Evolutionary conservation across 108 stramenopile species (phyloP), one percentile per base, ranked within the genome.

Genomic region (Nitzschia sp.): DNA sequence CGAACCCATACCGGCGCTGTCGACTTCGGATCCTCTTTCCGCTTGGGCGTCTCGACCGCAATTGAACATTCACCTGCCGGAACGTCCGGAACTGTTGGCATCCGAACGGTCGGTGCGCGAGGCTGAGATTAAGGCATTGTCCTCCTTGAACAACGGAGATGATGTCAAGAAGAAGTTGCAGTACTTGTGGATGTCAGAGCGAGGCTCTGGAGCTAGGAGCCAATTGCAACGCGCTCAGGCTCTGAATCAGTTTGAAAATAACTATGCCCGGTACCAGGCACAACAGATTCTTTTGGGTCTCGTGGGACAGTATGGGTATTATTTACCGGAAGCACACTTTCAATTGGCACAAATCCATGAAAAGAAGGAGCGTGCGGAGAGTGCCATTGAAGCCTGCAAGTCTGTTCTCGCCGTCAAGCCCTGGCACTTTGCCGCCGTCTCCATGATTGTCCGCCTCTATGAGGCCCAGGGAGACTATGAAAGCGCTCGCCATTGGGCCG

Each of bases 361-460:
- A 52, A 56, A 88, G 29, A 80, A 77, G 79, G 85, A 85, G 26
- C 73, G 83, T 24, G 40, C 76, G 19, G 54, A 83, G 6, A 83
- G 85, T 58, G 78, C 84, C 48, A 77, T 80, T 57, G 43, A 64
- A 37, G 67, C 87, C 55, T 84, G 84, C 50, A 70, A 87, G 58
- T 44, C 79, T 25, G 85, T 94, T 21, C 53, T 94, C 29, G 50
- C 63, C 19, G 57, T 82, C 22, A 94, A 91, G 43, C 89, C 90
- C 0, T 89, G 88, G 86, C 92, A 94, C 51, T 75, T 94, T 52
- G 92, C 90, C 22, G 92, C 92, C 10, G 71, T 94, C 40, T 80
- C 78, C 0, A 84, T 85, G 7, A 79, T 94, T 39, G 84, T 89
- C 54, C 74, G 87, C 75, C 79, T 89, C 9, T 87, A 79, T 63